Base-by-base conservation (phyloP, 169 alveolate genomes). In the Plasmodium inui region DNA sequence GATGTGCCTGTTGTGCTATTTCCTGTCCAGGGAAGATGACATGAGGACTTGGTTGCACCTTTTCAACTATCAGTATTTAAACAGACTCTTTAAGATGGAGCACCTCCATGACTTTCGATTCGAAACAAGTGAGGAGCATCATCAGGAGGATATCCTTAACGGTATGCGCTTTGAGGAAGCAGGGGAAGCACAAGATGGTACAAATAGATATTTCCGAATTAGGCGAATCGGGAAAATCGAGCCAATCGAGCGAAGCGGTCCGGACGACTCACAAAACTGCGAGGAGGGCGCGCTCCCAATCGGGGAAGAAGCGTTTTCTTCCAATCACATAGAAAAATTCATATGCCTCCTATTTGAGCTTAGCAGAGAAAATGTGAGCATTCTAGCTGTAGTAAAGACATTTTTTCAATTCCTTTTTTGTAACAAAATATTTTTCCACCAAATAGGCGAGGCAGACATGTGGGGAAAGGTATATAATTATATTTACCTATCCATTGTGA, bases 381-480 rank as follows among this genome's bases (percentile, higher is more conserved):
- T 89, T 19, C 79, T 89, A 70, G 53, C 83, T 6, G 3, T 89
- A 41, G 70, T 89, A 61, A 89, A 89, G 79, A 61, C 90, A 55
- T 89, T 61, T 89, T 89, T 89, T 17, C 74, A 89, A 41, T 89
- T 89, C 30, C 70, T 89, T 57, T 89, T 89, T 78, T 89, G 32
- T 14, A 89, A 79, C 82, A 67, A 79, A 70, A 89, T 89, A 37
- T 61, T 12, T 26, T 79, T 89, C 44, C 82, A 55, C 82, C 73
- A 89, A 80, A 78, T 89, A 57, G 89, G 94, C 10, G 57, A 41
- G 19, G 30, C 17, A 79, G 28, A 32, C 28, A 46, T 78, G 37
- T 89, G 94, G 94, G 94, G 78, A 10, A 79, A 79, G 55, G 82
- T 89, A 39, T 89, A 79, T 67, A 78, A 89, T 44, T 79, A 30